Evolutionary conservation across 257 asterid species (phyloP), one percentile per base, ranked within the genome.

Genomic region (Solanum dulcamara): DNA sequence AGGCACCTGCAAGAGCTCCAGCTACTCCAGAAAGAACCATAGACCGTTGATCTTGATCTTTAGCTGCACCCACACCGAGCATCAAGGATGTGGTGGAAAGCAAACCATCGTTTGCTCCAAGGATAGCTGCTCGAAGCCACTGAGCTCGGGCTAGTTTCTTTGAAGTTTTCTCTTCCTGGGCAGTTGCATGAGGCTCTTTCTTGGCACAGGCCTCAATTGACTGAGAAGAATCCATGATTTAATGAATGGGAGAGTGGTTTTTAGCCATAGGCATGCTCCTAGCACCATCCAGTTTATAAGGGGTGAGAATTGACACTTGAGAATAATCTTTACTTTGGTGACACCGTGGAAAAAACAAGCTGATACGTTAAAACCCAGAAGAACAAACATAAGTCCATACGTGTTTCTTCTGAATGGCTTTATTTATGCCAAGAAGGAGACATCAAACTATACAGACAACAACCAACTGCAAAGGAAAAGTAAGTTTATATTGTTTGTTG

Each of bases 111-210:
- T 85, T 93, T 1, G 95, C 94, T 28, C 95, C 97, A n/a, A 93
- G 91, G 83, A 93, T 92, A 83, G 95, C 93, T 2, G 97, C 95
- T 89, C 97, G 66, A 17, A 93, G 90, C 95, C 97, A 93, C 48
- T 91, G 93, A 38, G 93, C 94, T 24, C 93, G 87, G 59, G 85
- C 80, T 10, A 91, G 26, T 33, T 86, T 70, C 60, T 33, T 62
- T 10, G 57, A 33, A 68, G 71, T 85, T 74, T 70, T 79, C 60
- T 88, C 86, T 14, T 87, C 82, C 59, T 72, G 79, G 14, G 40
- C 83, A 46, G 66, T 10, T 13, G 64, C 81, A 30, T 85, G 81
- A 38, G 75, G 81, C 83, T 89, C 84, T 85, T 84, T 83, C 55
- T 90, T 88, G 38, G 77, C 50, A 82, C 81, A 84, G 38, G 89